Evolutionary conservation across 495 filamentous ascomycete genomes (phyloP), one percentile per base, ranked within the genome.

Genomic region (Darksidea phi): DNA sequence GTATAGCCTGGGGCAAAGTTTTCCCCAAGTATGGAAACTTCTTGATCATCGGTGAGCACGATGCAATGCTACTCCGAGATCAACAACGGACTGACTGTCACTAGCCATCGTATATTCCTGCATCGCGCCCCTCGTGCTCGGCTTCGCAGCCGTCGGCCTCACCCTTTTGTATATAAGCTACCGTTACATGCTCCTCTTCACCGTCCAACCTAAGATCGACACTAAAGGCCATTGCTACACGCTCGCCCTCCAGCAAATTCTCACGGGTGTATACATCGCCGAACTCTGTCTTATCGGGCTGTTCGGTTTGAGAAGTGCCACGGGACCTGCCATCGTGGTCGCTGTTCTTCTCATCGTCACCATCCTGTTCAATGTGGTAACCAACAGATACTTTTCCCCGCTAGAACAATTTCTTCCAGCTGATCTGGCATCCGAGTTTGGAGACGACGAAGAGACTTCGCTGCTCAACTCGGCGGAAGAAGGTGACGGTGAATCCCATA

Each of bases 1-100:
- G 67, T 6, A 65, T 71, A 7, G 54, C 60, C 11, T 75, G 72
- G 72, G 72, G 69, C 2, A 58, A 66, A 8, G 61, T 66, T 47
- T 74, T 73, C 53, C 73, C 73, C 1, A 74, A 73, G 56, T 76
- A 72, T 48, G 70, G 72, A 2, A 74, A 72, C 42, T 64, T 76
- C 28, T 58, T 67, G 18, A 72, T 74, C 25, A 74, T 76, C 20
- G 70, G 67, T 71, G 58, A 20, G 64, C 60, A 6, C 11, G 42
- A 15, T 24, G 2, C 26, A 17, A 18, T n/a, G n/a, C 17, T 45
- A 41, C 53, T 4, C 23, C 28, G 8, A 21, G 21, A 6, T 2
- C 24, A 17, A 11, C 12, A 48, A 17, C 0, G 12, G 24, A 49
- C 60, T 57, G 55, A 56, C 34, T 6, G 21, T 4, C 18, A 25